Evolutionary conservation across 768 basidiomycete genomes (phyloP), one percentile per base, ranked within the genome.

Genomic region (Lepiota brunneoincarnata): DNA sequence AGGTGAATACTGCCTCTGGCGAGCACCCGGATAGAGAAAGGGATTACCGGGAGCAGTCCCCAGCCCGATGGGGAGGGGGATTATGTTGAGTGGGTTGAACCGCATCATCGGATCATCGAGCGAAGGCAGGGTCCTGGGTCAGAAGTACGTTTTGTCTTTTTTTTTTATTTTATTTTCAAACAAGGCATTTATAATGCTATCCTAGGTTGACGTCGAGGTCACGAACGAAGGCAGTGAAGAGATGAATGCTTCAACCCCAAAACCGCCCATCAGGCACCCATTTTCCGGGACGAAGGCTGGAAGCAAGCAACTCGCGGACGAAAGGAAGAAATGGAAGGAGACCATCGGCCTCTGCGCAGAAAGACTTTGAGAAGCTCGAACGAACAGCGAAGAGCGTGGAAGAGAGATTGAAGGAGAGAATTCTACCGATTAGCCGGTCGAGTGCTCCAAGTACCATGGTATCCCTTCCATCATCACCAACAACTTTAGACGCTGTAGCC

Each of bases 191-290:
- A 21, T 34, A 17, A 23, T 56, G 40, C 15, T 45, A 17, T 37
- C 43, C 54, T 21, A 54, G 53, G 53, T 54, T 10, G 44, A 54
- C 14, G 53, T 54, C 1, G 23, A 20, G 24, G 53, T 54, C 4
- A 40, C 34, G 6, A 35, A 48, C 39, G 53, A 54, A 21, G 21
- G 21, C 14, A 23, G 38, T 10, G 43, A 36, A 18, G 41, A 52
- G 37, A 37, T 26, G 11, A 7, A 23, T 3, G 21, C 41, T 35
- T 18, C 52, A 7, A 24, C 51, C 36, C 41, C 56, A 87, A 83
- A 81, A 87, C 48, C 80, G 85, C 37, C 85, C 89, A 17, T 79
- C 84, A 44, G 79, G 88, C 18, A 68, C 84, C 43, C 73, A 74
- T n/a, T 78, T 76, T 14, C 56, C 61, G 28, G 55, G 53, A 23